A percentile compares a stretch with the other conserved stretches of the same genome.
These are phyloP conservation scores for Hydrangea macrophylla DNA, from an alignment of 148 eudicot genomes.

Conservation along the genomic window DNA sequence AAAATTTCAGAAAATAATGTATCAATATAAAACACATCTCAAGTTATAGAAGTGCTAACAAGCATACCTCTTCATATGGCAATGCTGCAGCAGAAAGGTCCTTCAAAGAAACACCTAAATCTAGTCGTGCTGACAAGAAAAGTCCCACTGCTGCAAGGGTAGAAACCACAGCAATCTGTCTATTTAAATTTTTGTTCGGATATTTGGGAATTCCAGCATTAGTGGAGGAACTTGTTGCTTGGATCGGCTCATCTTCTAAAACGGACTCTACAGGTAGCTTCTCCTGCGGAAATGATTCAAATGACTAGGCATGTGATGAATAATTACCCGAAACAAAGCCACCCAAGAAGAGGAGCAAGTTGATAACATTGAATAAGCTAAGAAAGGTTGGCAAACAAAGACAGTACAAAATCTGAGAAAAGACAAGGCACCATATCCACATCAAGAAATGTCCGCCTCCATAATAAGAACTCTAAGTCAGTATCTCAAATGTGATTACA, in stretches of 20 bases:
- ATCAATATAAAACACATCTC: too few relatives aligned
- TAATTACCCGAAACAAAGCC: neutral
- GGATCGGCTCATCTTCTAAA: slow-evolving; percentile 25
- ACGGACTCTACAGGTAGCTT: slow-evolving; percentile 30
- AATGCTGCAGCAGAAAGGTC: slow-evolving; percentile 81
- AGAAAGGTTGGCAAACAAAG: neutral
- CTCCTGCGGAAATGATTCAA: slow-evolving; percentile 43
- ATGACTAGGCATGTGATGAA: neutral
- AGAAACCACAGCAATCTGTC: slow-evolving; percentile 59
- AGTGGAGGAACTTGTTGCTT: slow-evolving; percentile 33
- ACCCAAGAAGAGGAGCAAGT: neutral
- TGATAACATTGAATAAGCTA: neutral
- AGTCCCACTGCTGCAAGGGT: slow-evolving; percentile 70
- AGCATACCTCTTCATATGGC: slow-evolving; percentile 84
- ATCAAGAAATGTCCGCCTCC: too few relatives aligned
- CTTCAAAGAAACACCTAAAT: slow-evolving; percentile 76
- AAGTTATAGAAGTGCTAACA: too few relatives aligned
- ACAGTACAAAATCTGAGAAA: neutral
- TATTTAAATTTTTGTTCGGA: slow-evolving; percentile 61
- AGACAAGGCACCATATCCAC: slow-evolving; percentile 11
- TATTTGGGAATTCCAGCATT: slow-evolving; percentile 48
- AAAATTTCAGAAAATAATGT: too few relatives aligned
- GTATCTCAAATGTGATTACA: too few relatives aligned
- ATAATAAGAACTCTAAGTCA: too few relatives aligned
- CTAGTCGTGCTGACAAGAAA: slow-evolving; percentile 61